A percentile compares a stretch with the other conserved stretches of the same genome.
phyloP scores from a whole-genome alignment of 2,329 filamentous ascomycete species.

The Claviceps purpurea region DNA sequence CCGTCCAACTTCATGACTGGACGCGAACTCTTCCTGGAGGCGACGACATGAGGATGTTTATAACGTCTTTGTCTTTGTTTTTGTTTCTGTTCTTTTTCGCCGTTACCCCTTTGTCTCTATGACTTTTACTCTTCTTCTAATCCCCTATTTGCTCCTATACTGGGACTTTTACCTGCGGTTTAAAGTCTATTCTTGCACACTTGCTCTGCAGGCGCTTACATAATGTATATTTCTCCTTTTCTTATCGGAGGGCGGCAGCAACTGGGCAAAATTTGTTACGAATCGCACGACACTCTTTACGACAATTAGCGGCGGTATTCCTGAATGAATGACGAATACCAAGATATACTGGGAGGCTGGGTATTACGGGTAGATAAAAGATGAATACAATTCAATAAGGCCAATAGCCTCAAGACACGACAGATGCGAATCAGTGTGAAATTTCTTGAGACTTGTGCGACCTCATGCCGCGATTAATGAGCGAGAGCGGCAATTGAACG shows the following conservation, averaged over 20 bases:
- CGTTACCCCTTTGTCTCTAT: background rate
- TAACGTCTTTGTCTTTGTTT: background rate
- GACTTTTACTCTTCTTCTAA: background rate
- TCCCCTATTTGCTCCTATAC: background rate
- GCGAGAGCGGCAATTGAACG: too few relatives aligned
- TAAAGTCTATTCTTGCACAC: too few relatives aligned
- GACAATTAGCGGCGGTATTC: background rate
- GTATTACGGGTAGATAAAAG: background rate
- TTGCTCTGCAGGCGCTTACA: background rate
- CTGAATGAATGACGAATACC: background rate
- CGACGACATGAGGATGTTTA: too few relatives aligned
- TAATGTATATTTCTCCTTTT: slow-evolving; percentile 2
- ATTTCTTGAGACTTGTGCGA: too few relatives aligned
- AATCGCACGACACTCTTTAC: background rate
- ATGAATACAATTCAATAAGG: background rate
- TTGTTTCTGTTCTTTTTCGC: background rate
- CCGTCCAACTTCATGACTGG: background rate
- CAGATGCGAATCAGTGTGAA: too few relatives aligned
- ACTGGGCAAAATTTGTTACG: background rate
- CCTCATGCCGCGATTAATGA: too few relatives aligned
- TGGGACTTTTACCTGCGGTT: too few relatives aligned
- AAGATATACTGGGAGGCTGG: background rate
- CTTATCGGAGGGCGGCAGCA: background rate
- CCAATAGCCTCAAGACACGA: background rate
- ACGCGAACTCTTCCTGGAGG: background rate